phyloP scores from a whole-genome alignment of 805 yeast species.

The Saccharomycopsis fodiens region DNA sequence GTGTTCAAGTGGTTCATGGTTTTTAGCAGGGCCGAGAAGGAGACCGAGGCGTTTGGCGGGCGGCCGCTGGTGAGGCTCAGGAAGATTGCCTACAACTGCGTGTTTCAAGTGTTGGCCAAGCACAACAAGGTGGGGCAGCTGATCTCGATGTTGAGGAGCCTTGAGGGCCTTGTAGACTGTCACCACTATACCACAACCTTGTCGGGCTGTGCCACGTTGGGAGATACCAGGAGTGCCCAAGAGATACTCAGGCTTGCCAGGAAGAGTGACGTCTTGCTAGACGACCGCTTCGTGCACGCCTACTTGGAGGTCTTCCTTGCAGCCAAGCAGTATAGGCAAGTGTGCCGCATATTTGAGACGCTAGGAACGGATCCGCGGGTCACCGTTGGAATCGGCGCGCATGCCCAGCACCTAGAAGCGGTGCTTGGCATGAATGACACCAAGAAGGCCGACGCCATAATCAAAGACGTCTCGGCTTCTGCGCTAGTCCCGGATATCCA shows the following conservation, averaged over 20 bases:
- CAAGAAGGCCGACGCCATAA: not conserved
- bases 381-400: not conserved
- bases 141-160: not conserved
- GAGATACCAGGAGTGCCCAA: not conserved
- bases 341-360: not conserved
- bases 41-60: not conserved
- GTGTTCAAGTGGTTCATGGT: slow-evolving; percentile 25
- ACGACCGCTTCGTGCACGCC: not conserved
- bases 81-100: not conserved
- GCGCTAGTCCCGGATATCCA: not conserved
- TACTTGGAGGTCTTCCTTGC: not conserved
- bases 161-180: not conserved
- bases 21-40: not conserved
- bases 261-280: not conserved
- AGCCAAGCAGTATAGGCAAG: not conserved
- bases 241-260: not conserved
- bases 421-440: not conserved
- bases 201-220: not conserved
- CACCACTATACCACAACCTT: not conserved
- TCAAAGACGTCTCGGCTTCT: not conserved
- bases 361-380: not conserved
- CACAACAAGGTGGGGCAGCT: not conserved
- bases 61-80: not conserved
- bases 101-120: not conserved
- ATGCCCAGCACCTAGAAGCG: not conserved